Evolutionary conservation across 257 asterid species (phyloP).

Genomic region (Capsicum chinense): DNA sequence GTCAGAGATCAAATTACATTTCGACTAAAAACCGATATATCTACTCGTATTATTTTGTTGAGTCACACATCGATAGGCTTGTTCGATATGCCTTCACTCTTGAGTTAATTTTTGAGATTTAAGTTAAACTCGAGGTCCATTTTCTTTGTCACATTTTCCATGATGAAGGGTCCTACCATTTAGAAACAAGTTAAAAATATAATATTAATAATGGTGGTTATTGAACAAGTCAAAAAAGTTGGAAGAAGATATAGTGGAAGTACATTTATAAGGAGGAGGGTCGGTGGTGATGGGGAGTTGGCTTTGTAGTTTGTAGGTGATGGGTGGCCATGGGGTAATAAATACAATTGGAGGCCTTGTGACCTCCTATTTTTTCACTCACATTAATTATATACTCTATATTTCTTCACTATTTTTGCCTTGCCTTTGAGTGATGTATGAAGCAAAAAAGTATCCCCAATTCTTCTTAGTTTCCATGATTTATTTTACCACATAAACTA

Average conservation of each 20-base stretch:
- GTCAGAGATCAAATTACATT: background rate
- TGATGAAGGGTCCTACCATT: background rate
- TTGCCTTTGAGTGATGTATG: background rate
- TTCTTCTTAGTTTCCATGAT: background rate
- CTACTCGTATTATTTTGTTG: background rate
- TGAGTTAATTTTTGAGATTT: no score
- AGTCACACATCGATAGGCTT: background rate
- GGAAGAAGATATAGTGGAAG: constrained; percentile 12
- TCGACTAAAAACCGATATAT: background rate
- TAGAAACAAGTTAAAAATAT: no score
- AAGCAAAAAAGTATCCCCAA: background rate
- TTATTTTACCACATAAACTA: background rate
- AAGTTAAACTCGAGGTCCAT: no score
- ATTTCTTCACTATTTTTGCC: background rate
- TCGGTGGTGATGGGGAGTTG: constrained; percentile 34
- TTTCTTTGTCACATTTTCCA: background rate
- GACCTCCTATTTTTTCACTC: constrained; percentile 19
- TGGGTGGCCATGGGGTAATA: constrained; percentile 47
- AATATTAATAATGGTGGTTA: background rate
- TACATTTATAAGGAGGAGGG: constrained; percentile 25
- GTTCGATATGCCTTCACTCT: background rate
- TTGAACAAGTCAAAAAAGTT: constrained; percentile 8
- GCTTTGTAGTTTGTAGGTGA: constrained; percentile 36
- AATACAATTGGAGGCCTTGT: constrained; percentile 33
- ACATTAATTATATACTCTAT: background rate